Base-by-base conservation (phyloP, 2,329 filamentous ascomycete species). In the Fusarium sp. region DNA sequence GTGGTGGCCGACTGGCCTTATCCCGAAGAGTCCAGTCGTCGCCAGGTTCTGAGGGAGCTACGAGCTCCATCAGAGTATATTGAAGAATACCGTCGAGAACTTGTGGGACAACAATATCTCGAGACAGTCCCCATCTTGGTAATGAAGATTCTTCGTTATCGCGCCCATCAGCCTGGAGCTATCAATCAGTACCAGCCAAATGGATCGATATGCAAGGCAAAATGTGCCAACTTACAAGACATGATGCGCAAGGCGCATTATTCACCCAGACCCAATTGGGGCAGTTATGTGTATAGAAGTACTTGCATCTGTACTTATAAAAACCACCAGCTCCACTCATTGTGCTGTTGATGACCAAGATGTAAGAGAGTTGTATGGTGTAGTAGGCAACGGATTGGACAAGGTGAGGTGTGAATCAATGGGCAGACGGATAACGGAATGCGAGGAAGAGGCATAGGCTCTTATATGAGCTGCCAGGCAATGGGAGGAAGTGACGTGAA, bases 251-350 rank as follows among this genome's bases (percentile, higher is more conserved):
- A 16, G 85, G 81, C 39, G 84, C 81, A 60, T 86, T 84, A 60
- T 87, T 86, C 24, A 88, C 83, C 79, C 86, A 88, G 16, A 88
- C 86, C 87, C 86, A 89, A 72, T 88, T 85, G 10, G 81, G 82
- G 72, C 86, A 88, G 70, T 87, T 84, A 75, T 86, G 82, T 35
- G 85, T 83, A 64, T 84, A 84, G 73, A 86, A 88, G 81, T 88
- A 86, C 79, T 87, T 88, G 84, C 87, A 89, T 45, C 85, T 83
- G 78, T 86, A 88, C 80, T 85, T 87, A 77, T 87, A 88, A 68
- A 83, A 86, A 41, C 84, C 84, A 48, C 85, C 84, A 71, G 81
- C 76, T 62, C 79, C 77, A 51, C 78, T 80, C 79, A 81, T 81
- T 72, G 63, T 71, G 71, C 59, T 53, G 57, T 64, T 59, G 71